Base-by-base conservation (phyloP, 441 rosid species). In the Populus tomentosa region DNA sequence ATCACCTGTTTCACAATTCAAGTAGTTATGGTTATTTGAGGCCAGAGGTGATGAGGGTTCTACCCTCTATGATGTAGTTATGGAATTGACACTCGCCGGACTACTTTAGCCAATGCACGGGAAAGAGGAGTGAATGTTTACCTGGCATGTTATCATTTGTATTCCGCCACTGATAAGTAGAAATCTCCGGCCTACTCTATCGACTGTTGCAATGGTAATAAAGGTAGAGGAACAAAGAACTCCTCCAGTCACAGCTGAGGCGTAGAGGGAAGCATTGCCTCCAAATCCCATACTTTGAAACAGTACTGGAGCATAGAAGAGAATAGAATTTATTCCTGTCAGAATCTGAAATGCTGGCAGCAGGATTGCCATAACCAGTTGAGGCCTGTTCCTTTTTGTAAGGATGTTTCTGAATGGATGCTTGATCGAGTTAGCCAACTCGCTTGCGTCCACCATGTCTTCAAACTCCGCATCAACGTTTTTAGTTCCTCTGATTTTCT, bases 281-380 rank as follows among this genome's bases (percentile, higher is more conserved):
- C 85, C 85, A 26, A 94, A 94, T 42, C 98, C 98, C 95, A 94
- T 87, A 35, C 88, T 91, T 74, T 89, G 93, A 40, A 94, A 94
- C 82, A 94, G 83, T n/a, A 93, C 93, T 0, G 98, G 98, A 1
- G 98, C 98, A 70, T 95, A 95, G 82, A 95, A 95, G 69, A 95
- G 91, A 78, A 95, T 93, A 3, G 97, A 90, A 79, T 95, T 95
- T 62, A 95, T 93, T 32, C 99, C 99, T 1, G 99, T 93, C n/a
- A 95, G 89, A 75, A 93, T 93, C 82, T 93, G 98, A 80, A 91
- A 94, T 50, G 88, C 78, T 0, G 97, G 97, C 94, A 94, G 89
- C 80, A 74, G 88, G 10, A 94, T 86, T 26, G 95, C 97, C 91
- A 95, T 91, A 0, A 90, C 88, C 46, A 95, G 71, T 70, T 93